Evolutionary conservation across 1,284 basidiomycete genomes (phyloP).

Genomic region (Trametes versicolor): DNA sequence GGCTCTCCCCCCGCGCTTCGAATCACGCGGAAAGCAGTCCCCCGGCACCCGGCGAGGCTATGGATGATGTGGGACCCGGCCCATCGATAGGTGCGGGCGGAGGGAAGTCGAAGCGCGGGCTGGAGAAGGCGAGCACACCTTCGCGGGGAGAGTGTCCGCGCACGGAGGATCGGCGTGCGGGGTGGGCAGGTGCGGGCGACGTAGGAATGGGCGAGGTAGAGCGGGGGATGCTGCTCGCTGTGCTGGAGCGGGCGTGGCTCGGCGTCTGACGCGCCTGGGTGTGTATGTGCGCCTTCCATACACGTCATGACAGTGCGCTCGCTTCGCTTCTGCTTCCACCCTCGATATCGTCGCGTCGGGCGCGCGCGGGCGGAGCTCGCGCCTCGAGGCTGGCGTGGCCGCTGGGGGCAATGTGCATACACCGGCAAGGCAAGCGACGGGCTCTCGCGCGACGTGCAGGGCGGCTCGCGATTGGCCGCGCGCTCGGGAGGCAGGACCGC

Average conservation of each 20-base stretch:
- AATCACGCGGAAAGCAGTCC: constrained; percentile 14
- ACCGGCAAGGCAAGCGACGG: not conserved
- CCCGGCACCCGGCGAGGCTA: not conserved
- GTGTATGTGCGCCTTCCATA: not conserved
- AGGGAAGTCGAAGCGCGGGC: constrained; percentile 6
- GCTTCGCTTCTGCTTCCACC: not conserved
- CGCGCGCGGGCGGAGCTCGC: constrained; percentile 6
- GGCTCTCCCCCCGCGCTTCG: constrained; percentile 13
- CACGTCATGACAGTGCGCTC: not conserved
- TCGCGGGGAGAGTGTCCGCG: constrained; percentile 37
- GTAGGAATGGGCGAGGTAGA: constrained; percentile 49
- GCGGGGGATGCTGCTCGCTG: constrained; percentile 58
- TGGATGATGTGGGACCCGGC: not conserved
- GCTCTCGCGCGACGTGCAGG: not conserved
- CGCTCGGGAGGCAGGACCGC: not conserved
- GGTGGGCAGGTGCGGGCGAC: constrained; percentile 9
- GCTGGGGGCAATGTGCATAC: constrained; percentile 7
- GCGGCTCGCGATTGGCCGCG: constrained; percentile 5
- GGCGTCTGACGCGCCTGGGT: constrained; percentile 21
- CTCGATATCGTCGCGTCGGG: constrained; percentile 10
- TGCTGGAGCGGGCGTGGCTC: constrained; percentile 57
- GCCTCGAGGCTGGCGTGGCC: constrained; percentile 1
- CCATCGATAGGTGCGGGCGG: not conserved
- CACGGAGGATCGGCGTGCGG: constrained; percentile 43
- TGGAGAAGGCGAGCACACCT: constrained; percentile 15